Evolutionary conservation across 495 filamentous ascomycete genomes (phyloP), one percentile per base, ranked within the genome.

Genomic region (Schizothecium vesticola): DNA sequence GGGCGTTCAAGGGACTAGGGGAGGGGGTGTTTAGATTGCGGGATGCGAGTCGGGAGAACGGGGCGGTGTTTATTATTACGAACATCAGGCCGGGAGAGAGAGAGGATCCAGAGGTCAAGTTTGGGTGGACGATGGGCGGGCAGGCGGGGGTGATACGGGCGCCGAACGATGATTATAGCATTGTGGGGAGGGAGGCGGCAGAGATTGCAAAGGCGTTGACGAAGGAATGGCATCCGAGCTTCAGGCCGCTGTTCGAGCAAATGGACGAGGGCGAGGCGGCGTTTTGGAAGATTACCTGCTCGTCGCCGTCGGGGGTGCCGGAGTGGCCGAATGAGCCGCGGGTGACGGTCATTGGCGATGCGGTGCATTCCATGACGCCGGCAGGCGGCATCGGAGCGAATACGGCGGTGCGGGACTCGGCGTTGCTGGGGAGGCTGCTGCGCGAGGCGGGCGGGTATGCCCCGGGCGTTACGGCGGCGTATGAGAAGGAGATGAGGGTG

Each of bases 291-390:
- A 84, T 86, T 61, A 85, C 82, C n/a, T 85, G 82, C 71, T 85
- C 84, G 19, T 80, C 75, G 12, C 84, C 84, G 24, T 71, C 69
- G 11, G 83, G 83, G 7, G 83, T 86, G 11, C 81, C 80, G 0
- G 80, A 83, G 65, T 87, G 84, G 84, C 56, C 62, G 8, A 85
- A 83, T 58, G 77, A 84, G 33, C 73, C 76, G 3, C 78, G 84
- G 9, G 86, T 89, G n/a, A 88, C 87, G 0, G 75, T 89, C 9
- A 83, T 89, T 16, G 87, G 87, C 1, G 86, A 90, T 68, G 85
- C 87, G 0, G 84, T 78, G 25, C 87, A 90, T 72, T 79, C 80
- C 16, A 89, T 88, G 86, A 87, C 87, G 5, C 87, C 87, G 6
- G 86, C 86, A 0, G 85, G 83, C 0, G 86, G 86, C 3, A 83